Evolutionary conservation across 352 stramenopile genomes (phyloP), one percentile per base, ranked within the genome.

Genomic region (Globisporangium nodosum): DNA sequence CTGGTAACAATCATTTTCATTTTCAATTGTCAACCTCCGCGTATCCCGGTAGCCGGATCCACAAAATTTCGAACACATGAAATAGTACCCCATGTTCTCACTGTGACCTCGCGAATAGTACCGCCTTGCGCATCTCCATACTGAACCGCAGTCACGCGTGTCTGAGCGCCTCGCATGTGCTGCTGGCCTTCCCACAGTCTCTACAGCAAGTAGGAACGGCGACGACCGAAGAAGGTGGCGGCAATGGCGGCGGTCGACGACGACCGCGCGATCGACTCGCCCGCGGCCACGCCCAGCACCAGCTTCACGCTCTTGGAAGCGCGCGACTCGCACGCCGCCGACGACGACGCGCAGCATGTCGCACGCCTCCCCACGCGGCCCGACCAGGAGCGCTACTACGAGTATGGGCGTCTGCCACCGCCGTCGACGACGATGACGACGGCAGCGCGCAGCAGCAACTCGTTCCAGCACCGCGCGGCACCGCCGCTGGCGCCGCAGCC

Each of bases 261-360:
- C 49, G 49, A 31, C 31, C 12, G 37, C 37, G 37, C 45, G 20
- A 5, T 49, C n/a, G 63, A 49, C 37, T 54, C 62, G 49, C 65
- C 60, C 24, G 39, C 63, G 31, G 39, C 64, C 21, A 85, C 75
- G 55, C 77, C 75, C n/a, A 64, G 61, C 58, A 68, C 80, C 56
- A 88, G 80, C 61, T 90, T 90, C 64, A 72, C 73, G 52, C 66
- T 90, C 20, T 63, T 90, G 11, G 79, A 90, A 51, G 77, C 71
- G 47, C 66, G 70, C 54, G 57, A 70, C 42, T 78, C 71, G 40
- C 49, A 52, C 45, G 31, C 37, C 2, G 42, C 60, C 52, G 49
- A 56, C 48, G 18, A 15, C 13, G 35, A 27, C 54, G 33, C 15
- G 6, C 37, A 59, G 50, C n/a, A 65, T 66, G n/a, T 46, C 66